A percentile compares a stretch with the other conserved stretches of the same genome.
phyloP scores from a whole-genome alignment of 495 filamentous ascomycete species.

The Xylaria curta region DNA sequence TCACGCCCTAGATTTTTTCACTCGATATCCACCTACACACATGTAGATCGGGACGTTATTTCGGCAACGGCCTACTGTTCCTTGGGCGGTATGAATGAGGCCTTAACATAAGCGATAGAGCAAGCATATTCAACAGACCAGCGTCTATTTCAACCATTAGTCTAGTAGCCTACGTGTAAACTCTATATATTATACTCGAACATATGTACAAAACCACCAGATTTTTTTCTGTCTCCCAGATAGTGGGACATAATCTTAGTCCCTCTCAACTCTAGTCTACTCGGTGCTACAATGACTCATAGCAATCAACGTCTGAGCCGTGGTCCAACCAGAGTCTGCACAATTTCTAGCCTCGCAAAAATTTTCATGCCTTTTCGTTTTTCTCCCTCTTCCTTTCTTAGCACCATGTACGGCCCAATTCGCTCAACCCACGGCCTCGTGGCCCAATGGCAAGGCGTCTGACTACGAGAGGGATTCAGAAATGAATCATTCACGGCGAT shows the following conservation, averaged over 20 bases:
- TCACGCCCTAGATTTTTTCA: too few species aligned
- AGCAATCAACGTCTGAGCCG: not conserved
- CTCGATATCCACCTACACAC: too few species aligned
- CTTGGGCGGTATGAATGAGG: not conserved
- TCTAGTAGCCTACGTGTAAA: not conserved
- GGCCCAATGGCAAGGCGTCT: slow-evolving; percentile 27
- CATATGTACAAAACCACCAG: too few species aligned
- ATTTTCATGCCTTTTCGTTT: not conserved
- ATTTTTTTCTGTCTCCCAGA: too few species aligned
- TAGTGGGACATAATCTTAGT: too few species aligned
- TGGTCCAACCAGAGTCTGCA: not conserved
- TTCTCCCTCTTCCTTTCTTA: not conserved
- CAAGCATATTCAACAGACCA: not conserved
- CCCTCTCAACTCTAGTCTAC: not conserved
- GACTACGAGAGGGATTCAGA: slow-evolving; percentile 15
- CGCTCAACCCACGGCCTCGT: slow-evolving; percentile 16
- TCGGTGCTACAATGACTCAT: not conserved
- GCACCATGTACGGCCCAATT: not conserved
- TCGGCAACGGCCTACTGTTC: not conserved
- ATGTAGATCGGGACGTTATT: too few species aligned
- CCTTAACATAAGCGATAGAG: not conserved
- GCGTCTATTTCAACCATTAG: not conserved
- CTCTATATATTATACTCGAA: not conserved
- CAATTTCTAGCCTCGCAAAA: not conserved
- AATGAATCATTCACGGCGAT: not conserved